Evolutionary conservation across 2,329 filamentous ascomycete genomes (phyloP).

Genomic region (Alternaria postmessia): DNA sequence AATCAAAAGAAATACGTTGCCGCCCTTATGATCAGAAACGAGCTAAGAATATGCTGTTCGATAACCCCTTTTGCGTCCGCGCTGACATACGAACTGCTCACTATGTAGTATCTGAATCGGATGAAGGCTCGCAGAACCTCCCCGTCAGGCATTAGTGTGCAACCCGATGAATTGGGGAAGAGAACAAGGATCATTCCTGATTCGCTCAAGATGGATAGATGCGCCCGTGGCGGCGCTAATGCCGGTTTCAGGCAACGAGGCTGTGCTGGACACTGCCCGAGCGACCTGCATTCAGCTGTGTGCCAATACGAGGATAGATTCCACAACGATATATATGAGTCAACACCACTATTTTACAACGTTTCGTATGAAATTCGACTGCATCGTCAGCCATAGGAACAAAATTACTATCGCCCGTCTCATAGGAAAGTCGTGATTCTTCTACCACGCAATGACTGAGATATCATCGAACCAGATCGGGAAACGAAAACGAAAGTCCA

Average conservation of each 20-base stretch:
- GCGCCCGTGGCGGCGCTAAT: constrained; percentile 1
- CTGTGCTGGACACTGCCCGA: not conserved
- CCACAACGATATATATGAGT: not conserved
- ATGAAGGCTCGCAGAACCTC: not conserved
- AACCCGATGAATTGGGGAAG: not conserved
- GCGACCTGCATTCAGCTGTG: not conserved
- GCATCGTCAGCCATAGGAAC: not conserved
- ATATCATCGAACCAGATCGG: not conserved
- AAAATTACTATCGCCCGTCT: not conserved
- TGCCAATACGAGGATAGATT: not conserved
- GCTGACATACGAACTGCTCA: not conserved
- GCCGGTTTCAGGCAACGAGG: not conserved
- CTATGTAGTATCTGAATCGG: not conserved
- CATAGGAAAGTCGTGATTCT: not conserved
- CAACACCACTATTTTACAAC: not conserved
- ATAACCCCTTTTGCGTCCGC: not conserved
- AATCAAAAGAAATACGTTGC: not conserved
- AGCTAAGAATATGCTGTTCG: not conserved
- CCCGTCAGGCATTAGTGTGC: not conserved
- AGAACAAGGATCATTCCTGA: not conserved
- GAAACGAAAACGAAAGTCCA: not conserved
- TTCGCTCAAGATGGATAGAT: not conserved
- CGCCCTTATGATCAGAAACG: not conserved
- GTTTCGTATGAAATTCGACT: too few relatives aligned
- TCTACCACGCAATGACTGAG: not conserved